phyloP scores from a whole-genome alignment of 208 protist species.

The Porcisia deanei region DNA sequence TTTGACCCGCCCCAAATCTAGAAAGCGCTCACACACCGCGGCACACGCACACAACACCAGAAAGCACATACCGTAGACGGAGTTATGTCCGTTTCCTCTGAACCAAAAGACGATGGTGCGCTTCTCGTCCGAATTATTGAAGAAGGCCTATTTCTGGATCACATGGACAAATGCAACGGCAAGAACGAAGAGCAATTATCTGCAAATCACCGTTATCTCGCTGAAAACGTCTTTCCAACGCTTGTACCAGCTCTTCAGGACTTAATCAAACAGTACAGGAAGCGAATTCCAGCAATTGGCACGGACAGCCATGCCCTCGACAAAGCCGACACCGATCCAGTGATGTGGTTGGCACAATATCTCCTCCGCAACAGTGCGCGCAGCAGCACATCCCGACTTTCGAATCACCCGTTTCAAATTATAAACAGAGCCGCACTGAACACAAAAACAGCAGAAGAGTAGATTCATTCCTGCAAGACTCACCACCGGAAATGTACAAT shows the following conservation, averaged over 20 bases:
- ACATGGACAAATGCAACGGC: constrained; percentile 23
- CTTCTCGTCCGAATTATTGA: constrained; percentile 59
- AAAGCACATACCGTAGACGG: neutral
- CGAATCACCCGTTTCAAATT: constrained; percentile 54
- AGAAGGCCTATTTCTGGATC: constrained; percentile 66
- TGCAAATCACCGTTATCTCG: constrained; percentile 52
- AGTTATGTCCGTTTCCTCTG: neutral
- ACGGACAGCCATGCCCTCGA: constrained; percentile 28
- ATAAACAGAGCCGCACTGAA: constrained; percentile 61
- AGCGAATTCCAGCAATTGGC: neutral
- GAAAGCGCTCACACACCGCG: neutral
- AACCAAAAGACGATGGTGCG: constrained; percentile 2
- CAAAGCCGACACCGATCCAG: constrained; percentile 35
- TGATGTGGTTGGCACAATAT: constrained; percentile 81
- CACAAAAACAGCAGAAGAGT: neutral
- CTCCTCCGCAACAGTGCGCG: constrained; percentile 72
- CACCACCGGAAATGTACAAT: neutral
- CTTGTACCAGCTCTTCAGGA: constrained; percentile 73
- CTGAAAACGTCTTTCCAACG: constrained; percentile 74
- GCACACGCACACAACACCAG: neutral
- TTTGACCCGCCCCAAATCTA: too few relatives aligned
- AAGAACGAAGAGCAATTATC: constrained; percentile 9
- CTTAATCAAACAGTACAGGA: constrained; percentile 37
- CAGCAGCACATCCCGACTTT: constrained; percentile 39
- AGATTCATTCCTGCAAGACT: neutral